Percentiles rank a stretch among this genome's conserved stretches.
Conservation (phyloP, 2,329 filamentous ascomycete species). For the Coleophoma cylindrospora region DNA sequence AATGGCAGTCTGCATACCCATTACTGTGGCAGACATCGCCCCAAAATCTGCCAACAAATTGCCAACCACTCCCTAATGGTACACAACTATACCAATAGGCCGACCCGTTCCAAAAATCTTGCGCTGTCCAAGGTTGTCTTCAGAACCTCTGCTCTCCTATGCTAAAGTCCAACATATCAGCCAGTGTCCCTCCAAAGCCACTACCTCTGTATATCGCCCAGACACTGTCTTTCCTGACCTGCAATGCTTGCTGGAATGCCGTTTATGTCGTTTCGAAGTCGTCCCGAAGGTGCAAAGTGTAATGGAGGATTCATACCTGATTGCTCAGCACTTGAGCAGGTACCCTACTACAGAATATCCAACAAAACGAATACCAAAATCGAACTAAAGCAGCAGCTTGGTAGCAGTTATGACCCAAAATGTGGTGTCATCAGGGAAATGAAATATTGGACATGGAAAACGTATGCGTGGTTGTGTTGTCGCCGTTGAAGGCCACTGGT, state of each 20-base stretch:
- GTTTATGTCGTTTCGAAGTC: not conserved
- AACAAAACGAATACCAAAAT: not conserved
- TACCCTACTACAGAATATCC: too few relatives aligned
- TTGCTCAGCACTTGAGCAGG: conserved; percentile 8
- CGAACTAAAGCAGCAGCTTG: not conserved
- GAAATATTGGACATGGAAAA: not conserved
- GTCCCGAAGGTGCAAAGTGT: conserved; percentile 7
- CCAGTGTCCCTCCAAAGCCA: not conserved
- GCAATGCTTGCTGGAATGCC: too few relatives aligned
- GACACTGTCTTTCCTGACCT: too few relatives aligned
- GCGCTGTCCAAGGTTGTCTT: not conserved
- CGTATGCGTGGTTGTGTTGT: not conserved
- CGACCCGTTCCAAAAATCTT: too few relatives aligned
- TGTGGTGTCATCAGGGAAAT: not conserved
- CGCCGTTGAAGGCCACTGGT: too few relatives aligned
- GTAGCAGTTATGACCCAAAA: not conserved
- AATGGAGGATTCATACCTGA: conserved; percentile 4
- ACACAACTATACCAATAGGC: not conserved
- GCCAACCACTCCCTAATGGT: conserved; percentile 2
- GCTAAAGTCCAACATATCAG: conserved; percentile 1
- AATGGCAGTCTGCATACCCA: conserved; percentile 31
- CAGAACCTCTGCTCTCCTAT: not conserved
- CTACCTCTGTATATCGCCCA: too few relatives aligned
- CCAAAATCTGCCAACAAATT: conserved; percentile 7
- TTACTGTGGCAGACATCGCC: conserved; percentile 27